Percentiles rank a stretch among this genome's conserved stretches.
Evolutionary conservation across 768 basidiomycete species (phyloP).

Genomic region (Pisolithus sp.): DNA sequence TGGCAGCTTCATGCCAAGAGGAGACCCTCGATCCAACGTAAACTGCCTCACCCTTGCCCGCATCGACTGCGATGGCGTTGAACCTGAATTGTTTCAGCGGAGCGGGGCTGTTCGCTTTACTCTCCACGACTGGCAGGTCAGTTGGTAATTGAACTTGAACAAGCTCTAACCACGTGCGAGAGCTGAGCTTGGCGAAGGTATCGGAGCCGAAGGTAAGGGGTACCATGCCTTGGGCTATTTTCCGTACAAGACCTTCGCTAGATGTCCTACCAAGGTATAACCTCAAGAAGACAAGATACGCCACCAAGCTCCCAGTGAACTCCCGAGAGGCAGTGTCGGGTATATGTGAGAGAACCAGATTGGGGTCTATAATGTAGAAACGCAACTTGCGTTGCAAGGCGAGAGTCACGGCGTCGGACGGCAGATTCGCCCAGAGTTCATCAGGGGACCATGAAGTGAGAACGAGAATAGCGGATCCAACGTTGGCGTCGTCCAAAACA

Average conservation of each 20-base stretch:
- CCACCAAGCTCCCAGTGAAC: slow-evolving; percentile 49
- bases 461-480: slow-evolving; percentile 65
- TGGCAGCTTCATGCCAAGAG: slow-evolving; percentile 82
- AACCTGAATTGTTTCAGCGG: slow-evolving; percentile 55
- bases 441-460: slow-evolving; percentile 67
- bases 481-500: slow-evolving; percentile 59
- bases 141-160: slow-evolving; percentile 45
- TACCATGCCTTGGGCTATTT: slow-evolving; percentile 42
- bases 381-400: slow-evolving; percentile 49
- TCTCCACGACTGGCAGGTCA: slow-evolving; percentile 10
- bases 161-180: slow-evolving; percentile 61
- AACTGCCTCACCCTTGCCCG: slow-evolving; percentile 48
- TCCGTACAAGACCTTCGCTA: slow-evolving; percentile 44
- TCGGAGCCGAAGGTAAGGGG: slow-evolving; percentile 39
- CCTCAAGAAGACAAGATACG: slow-evolving; percentile 77
- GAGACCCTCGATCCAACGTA: slow-evolving; percentile 55
- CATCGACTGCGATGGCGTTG: slow-evolving; percentile 70
- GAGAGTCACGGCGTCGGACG: slow-evolving; percentile 39
- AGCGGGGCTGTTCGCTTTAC: slow-evolving; percentile 17
- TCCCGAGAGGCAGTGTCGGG: slow-evolving; percentile 31
- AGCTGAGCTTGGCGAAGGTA: slow-evolving; percentile 42
- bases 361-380: slow-evolving; percentile 56
- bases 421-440: slow-evolving; percentile 68
- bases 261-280: slow-evolving; percentile 72
- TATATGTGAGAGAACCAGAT: slow-evolving; percentile 35